Evolutionary conservation across 163 green algal species (phyloP).

Genomic region (Coccomyxa subellipsoidea): DNA sequence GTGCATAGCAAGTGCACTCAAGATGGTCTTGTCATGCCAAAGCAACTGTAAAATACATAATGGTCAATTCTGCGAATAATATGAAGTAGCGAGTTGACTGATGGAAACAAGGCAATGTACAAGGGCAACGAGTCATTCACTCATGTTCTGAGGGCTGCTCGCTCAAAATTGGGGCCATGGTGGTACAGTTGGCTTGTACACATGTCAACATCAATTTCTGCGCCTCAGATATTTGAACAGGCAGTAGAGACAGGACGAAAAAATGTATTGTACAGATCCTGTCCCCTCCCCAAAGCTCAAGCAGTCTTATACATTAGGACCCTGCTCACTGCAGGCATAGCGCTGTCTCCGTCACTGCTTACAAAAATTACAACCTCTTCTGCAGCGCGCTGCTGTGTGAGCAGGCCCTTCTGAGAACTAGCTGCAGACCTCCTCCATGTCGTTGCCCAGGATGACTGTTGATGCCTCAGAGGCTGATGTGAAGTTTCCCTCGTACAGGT

Average conservation of each 20-base stretch:
- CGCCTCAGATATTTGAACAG: too few species aligned
- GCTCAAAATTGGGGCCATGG: background rate
- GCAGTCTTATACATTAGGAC: background rate
- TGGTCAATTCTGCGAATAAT: too few species aligned
- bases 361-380: too few species aligned
- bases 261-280: background rate
- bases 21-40: too few species aligned
- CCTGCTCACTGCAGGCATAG: too few species aligned
- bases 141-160: background rate
- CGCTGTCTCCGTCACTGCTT: too few species aligned
- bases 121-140: background rate
- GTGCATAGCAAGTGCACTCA: too few species aligned
- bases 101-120: background rate
- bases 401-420: background rate
- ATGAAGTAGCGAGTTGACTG: too few species aligned
- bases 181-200: too few species aligned
- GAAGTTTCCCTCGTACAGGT: conserved; percentile 20
- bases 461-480: background rate
- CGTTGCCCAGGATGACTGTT: background rate
- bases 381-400: background rate
- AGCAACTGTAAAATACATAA: too few species aligned
- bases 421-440: background rate
- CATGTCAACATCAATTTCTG: too few species aligned
- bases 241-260: background rate
- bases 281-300: background rate